A percentile compares a stretch with the other conserved stretches of the same genome.
Conservation (phyloP, 768 basidiomycete species). For the Lentinula boryana region DNA sequence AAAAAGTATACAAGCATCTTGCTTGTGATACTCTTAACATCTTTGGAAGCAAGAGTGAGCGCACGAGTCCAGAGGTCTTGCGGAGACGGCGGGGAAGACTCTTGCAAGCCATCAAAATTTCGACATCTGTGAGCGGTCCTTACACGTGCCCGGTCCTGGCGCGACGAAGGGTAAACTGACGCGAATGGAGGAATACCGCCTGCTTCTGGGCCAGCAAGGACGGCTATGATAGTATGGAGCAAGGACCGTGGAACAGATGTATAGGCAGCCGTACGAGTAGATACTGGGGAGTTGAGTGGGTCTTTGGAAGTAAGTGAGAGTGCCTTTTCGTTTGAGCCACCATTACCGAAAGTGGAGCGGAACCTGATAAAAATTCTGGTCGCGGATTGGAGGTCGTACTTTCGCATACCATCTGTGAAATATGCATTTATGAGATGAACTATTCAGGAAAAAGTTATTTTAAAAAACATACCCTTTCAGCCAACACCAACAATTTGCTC, state of each 20-base stretch:
- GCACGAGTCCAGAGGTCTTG: conserved; percentile 4
- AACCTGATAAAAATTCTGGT: neutral
- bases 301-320: neutral
- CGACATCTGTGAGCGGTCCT: too few species aligned
- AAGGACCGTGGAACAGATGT: neutral
- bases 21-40: neutral
- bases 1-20: neutral
- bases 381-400: neutral
- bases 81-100: neutral
- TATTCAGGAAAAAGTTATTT: too few species aligned
- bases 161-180: neutral
- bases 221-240: neutral
- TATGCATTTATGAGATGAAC: too few species aligned
- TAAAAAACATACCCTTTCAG: neutral
- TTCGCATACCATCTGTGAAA: conserved; percentile 2
- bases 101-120: neutral
- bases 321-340: neutral
- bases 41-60: neutral
- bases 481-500: neutral
- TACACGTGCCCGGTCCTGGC: neutral
- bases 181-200: neutral
- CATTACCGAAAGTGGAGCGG: neutral
- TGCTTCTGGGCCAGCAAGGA: conserved; percentile 2
- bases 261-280: neutral
- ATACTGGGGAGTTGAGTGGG: neutral